Percentiles rank a stretch among this genome's conserved stretches.
These are phyloP conservation scores for Sporobolomyces phaffii DNA, from an alignment of 768 basidiomycete genomes.

Conservation along the genomic window DNA sequence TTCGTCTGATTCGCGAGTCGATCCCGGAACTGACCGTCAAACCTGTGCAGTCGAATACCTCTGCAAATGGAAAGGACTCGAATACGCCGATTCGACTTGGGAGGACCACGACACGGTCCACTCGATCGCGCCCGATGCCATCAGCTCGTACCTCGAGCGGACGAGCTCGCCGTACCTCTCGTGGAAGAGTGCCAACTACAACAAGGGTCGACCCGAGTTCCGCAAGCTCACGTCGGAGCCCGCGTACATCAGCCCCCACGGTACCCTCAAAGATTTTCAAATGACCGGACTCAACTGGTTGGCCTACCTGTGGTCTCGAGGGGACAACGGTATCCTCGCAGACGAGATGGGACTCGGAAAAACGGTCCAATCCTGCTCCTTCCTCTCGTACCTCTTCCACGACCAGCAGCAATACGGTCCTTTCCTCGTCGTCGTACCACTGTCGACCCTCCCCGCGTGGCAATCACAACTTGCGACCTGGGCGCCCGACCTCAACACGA, in stretches of 20 bases:
- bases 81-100: conserved; percentile 95
- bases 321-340: conserved; percentile 92
- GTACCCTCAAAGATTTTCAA: conserved; percentile 93
- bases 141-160: conserved; percentile 70
- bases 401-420: conserved; percentile 88
- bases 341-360: conserved; percentile 99
- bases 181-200: conserved; percentile 69
- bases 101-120: conserved; percentile 69
- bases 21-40: conserved; percentile 51
- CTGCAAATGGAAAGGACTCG: conserved; percentile 91
- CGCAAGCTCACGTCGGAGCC: conserved; percentile 81
- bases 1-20: conserved; percentile 35
- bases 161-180: conserved; percentile 76
- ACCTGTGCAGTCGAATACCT: conserved; percentile 65
- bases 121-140: conserved; percentile 66
- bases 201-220: conserved; percentile 67
- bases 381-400: conserved; percentile 91
- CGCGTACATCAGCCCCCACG: conserved; percentile 75
- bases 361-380: conserved; percentile 90
- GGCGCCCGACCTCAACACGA: conserved; percentile 94
- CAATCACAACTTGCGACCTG: conserved; percentile 87
- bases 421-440: conserved; percentile 92
- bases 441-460: conserved; percentile 98
- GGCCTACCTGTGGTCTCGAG: conserved; percentile 89
- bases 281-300: conserved; percentile 97